phyloP scores from a whole-genome alignment of 768 basidiomycete species.

The Crucibulum laeve region DNA sequence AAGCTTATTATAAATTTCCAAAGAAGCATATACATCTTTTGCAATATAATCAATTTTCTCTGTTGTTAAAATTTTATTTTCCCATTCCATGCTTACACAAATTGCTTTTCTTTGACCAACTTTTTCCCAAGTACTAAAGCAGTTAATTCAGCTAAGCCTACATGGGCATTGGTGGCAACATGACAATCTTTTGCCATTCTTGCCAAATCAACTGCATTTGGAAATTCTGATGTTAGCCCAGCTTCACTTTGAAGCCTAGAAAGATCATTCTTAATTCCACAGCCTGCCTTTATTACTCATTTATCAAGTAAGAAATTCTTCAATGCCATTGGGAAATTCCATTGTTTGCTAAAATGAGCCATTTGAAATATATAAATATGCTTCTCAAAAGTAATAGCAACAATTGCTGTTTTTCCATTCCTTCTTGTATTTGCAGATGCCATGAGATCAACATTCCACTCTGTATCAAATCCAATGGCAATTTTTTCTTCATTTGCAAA shows the following conservation, averaged over 20 bases:
- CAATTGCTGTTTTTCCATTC: not conserved
- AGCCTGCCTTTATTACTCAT: not conserved
- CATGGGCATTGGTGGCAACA: slow-evolving; percentile 9
- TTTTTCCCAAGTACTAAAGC: slow-evolving; percentile 16
- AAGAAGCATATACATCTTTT: not conserved
- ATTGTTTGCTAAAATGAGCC: not conserved
- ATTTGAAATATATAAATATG: not conserved
- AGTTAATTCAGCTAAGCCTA: slow-evolving; percentile 23
- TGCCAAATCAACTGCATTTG: slow-evolving; percentile 22
- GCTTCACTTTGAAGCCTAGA: not conserved
- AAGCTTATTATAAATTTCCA: not conserved
- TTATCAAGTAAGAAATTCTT: not conserved
- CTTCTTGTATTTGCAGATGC: not conserved
- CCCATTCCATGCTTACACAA: not conserved
- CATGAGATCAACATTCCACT: not conserved
- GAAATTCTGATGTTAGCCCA: slow-evolving; percentile 10
- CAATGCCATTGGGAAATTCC: not conserved
- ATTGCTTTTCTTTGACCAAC: slow-evolving; percentile 10
- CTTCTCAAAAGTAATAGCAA: not conserved
- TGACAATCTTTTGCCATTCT: slow-evolving; percentile 19
- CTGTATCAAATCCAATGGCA: not conserved
- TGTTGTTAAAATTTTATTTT: not conserved
- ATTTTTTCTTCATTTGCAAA: not conserved
- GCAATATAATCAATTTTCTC: not conserved
- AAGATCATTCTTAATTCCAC: not conserved